Evolutionary conservation across 1,284 basidiomycete species (phyloP), one percentile per base, ranked within the genome.

Genomic region (Ustilago hordei): DNA sequence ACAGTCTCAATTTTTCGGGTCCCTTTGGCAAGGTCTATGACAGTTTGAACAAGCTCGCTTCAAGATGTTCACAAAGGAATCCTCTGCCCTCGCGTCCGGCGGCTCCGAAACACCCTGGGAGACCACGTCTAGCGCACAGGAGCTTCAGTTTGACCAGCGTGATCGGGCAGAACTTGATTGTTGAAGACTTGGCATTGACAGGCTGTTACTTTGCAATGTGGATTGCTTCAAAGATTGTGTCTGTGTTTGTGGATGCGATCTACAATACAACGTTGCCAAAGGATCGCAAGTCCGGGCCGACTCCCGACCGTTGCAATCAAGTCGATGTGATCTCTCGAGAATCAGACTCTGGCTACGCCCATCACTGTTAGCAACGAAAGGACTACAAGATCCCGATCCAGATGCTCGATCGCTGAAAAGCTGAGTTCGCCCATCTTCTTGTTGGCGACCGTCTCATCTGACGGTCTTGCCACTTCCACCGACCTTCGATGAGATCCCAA

Each of bases 281-380:
- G 2, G 11, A 3, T 31, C 48, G 28, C 48, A 50, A 5, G 28
- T 32, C 12, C 28, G 28, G 23, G 48, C 3, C 28, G 28, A 31
- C 13, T 28, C 23, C 23, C 23, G 23, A 28, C 23, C 23, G 23
- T 28, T 28, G 23, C 23, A 28, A 28, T 28, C 23, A 28, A 28
- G 23, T 28, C 23, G 23, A 28, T 28, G 23, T 28, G 23, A 28
- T 28, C 23, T 28, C 23, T 28, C 23, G 23, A 28, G 23, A 28
- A 28, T 48, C 52, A 64, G 32, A 69, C 28, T 35, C 54, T 64
- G 50, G 52, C 70, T 35, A 58, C 55, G 23, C 70, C 70, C 57
- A 73, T 64, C n/a, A 73, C 55, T 5, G 70, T 65, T n/a, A 73
- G n/a, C n/a, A 73, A 38, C 38, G 65, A 64, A 8, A 73, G 47